Percentiles rank a stretch among this genome's conserved stretches.
phyloP scores from a whole-genome alignment of 192 early-diverging fungal genomes.

The Coemansia sp. region DNA sequence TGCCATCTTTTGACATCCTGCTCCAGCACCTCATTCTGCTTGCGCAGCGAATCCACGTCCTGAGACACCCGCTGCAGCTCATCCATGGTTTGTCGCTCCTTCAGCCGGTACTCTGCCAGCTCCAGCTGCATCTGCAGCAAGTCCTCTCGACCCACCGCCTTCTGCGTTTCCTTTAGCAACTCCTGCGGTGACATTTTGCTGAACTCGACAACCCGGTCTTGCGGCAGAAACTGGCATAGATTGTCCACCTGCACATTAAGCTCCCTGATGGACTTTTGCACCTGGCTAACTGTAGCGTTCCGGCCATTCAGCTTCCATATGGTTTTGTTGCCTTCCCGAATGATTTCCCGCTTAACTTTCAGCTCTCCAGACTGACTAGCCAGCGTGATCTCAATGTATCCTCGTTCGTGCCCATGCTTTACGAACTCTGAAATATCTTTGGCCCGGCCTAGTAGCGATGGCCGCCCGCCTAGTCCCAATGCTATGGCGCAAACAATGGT shows the following conservation, averaged over 20 bases:
- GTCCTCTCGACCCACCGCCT: conserved; percentile 71
- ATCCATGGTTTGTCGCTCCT: conserved; percentile 53
- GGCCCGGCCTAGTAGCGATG: conserved; percentile 75
- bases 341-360: conserved; percentile 61
- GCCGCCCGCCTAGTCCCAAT: conserved; percentile 75
- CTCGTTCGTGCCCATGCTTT: conserved; percentile 79
- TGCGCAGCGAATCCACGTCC: conserved; percentile 62
- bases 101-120: conserved; percentile 57
- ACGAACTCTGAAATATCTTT: conserved; percentile 91
- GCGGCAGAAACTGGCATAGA: conserved; percentile 96
- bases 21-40: conserved; percentile 69
- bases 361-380: conserved; percentile 41
- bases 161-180: conserved; percentile 80
- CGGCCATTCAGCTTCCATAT: conserved; percentile 81
- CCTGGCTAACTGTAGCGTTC: conserved; percentile 58
- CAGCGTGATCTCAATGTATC: conserved; percentile 84
- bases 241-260: conserved; percentile 94
- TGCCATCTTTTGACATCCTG: conserved; percentile 73
- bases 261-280: conserved; percentile 58
- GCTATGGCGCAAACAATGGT: conserved; percentile 90
- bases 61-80: conserved; percentile 55
- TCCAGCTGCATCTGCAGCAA: conserved; percentile 65
- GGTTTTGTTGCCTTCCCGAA: conserved; percentile 63
- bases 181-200: conserved; percentile 79
- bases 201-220: conserved; percentile 92